Evolutionary conservation across 1,284 basidiomycete species (phyloP), one percentile per base, ranked within the genome.

Genomic region (Apiotrichum mycotoxinovorans): DNA sequence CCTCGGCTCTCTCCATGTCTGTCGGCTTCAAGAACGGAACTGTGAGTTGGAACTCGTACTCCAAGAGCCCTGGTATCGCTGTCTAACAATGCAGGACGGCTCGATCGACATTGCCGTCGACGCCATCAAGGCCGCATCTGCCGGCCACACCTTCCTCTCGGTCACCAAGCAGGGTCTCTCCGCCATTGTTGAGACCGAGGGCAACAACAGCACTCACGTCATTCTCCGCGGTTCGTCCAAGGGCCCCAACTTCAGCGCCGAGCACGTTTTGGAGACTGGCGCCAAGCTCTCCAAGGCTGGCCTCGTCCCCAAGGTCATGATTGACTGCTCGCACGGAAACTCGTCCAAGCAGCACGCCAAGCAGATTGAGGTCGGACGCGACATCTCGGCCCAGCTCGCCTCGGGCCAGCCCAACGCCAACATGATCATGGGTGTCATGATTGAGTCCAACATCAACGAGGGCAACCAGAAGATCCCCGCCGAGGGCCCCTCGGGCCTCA

Each of bases 371-470:
- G 83, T 83, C 37, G 80, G 80, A 25, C 69, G 78, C 20, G 78
- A 80, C 61, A 76, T 84, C 57, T 73, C 87, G 23, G 78, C 79
- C 43, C 88, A 92, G 80, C 78, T 91, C 22, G 82, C 86, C 61
- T 83, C 81, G 3, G 68, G 68, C 80, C 81, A 66, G 37, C 86
- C 90, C 53, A 91, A 89, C 0, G 81, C 85, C 1, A 72, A 81
- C 23, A 83, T 84, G 71, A 91, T 98, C 66, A 88, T 96, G 83
- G 95, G 95, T 58, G 92, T 96, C 60, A 98, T 98, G 96, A 83
- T 98, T 61, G 96, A 98, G 78, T 91, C 88, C 48, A 95, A 98
- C 76, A 82, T 98, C 57, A 83, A 89, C 47, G 94, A 92, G 66
- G 81, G 80, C 61, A 72, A 72, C 64, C 93, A 97, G 76, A 86